Base-by-base conservation (phyloP, 1,139 yeast species). In the Martiniozyma asiatica region DNA sequence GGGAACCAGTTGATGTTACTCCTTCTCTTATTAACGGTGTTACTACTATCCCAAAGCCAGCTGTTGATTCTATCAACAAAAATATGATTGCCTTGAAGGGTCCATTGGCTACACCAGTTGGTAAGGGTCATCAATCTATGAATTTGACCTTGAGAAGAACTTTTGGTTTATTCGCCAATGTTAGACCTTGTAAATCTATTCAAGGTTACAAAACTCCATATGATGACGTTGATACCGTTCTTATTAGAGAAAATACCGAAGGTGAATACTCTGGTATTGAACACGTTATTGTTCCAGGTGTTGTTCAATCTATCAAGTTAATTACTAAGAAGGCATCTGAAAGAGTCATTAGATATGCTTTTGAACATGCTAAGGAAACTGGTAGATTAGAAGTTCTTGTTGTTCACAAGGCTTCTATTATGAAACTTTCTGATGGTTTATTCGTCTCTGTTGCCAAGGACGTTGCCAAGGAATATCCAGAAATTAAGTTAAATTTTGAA, bases 251-350 rank as follows among this genome's bases (percentile, higher is more conserved):
- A 65, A 89, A 89, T 73, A 89, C 98, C 48, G 98, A 89, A 65
- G 98, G 97, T 63, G 98, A 89, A 65, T 89, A 89, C 68, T 85
- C 96, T 25, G 98, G 98, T 63, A 87, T 89, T 48, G 98, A 89
- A 68, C 98, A 89, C 67, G 80, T 87, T 43, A 87, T 89, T 42
- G 93, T 85, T 36, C 97, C 97, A 42, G 98, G 98, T 53, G 97
- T 89, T 35, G 97, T 89, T 35, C 97, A 89, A 66, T 82, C 95
- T 41, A 89, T 89, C 65, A 89, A 89, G 67, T 74, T 89, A 60
- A 89, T 89, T 65, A 89, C 98, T 54, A 80, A 78, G 56, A 87
- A 81, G 38, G 97, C 97, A 36, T 82, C 95, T 35, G 94, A 84
- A 64, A 84, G 92, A 61, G 96, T 85, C 43, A 80, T 89, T 55